Percentiles rank a stretch among this genome's conserved stretches.
Evolutionary conservation across 2,329 filamentous ascomycete genomes (phyloP).

Genomic region (Colletotrichum sp.): DNA sequence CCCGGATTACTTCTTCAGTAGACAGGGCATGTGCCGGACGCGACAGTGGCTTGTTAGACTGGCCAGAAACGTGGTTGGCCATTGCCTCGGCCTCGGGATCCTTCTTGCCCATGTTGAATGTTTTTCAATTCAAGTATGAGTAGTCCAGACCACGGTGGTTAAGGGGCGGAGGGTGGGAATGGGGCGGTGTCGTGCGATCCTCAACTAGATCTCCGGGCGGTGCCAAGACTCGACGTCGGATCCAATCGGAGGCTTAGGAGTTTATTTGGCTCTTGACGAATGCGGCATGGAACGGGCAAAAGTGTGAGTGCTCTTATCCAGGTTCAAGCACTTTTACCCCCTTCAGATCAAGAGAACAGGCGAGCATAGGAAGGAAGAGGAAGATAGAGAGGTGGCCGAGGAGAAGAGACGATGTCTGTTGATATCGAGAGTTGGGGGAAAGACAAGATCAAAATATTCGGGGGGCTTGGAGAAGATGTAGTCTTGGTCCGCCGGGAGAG

Average conservation of each 20-base stretch:
- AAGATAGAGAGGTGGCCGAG: not conserved
- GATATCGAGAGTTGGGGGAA: conserved; percentile 5
- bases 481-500: not conserved
- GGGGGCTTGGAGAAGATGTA: conserved; percentile 20
- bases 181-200: not conserved
- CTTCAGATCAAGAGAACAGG: conserved; percentile 16
- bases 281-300: conserved; percentile 15
- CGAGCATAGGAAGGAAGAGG: conserved; percentile 7
- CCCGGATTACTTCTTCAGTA: conserved; percentile 54
- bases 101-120: conserved; percentile 27
- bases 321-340: conserved; percentile 22
- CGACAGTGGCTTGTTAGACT: conserved; percentile 57
- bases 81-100: conserved; percentile 23
- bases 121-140: not conserved
- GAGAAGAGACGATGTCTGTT: not conserved
- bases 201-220: not conserved
- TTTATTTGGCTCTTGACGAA: not conserved
- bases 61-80: conserved; percentile 41
- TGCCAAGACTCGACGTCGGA: not conserved
- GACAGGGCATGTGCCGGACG: conserved; percentile 67
- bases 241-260: not conserved
- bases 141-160: not conserved
- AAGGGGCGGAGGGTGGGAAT: not conserved
- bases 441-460: not conserved
- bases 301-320: conserved; percentile 20